Evolutionary conservation across 768 basidiomycete genomes (phyloP).

Genomic region (Termitomyces sp.): DNA sequence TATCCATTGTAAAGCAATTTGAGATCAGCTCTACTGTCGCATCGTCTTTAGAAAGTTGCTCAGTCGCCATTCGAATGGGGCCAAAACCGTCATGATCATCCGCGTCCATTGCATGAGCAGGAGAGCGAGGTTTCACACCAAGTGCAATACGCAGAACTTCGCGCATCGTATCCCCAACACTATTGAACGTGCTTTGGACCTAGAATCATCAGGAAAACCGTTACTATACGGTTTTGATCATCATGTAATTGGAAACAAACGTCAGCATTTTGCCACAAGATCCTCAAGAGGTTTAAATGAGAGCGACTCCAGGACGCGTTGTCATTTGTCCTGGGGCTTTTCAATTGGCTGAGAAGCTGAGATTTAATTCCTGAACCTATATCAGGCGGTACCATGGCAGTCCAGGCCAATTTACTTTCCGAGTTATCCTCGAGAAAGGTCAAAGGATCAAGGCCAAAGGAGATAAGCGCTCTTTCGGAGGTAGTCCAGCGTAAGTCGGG

Average conservation of each 20-base stretch:
- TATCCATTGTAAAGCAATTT: conserved; percentile 37
- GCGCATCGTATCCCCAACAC: conserved; percentile 30
- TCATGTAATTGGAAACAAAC: conserved; percentile 37
- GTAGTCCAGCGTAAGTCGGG: conserved; percentile 49
- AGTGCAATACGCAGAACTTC: conserved; percentile 38
- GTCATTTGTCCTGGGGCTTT: conserved; percentile 10
- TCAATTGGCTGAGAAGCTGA: conserved; percentile 41
- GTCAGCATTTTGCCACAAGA: conserved; percentile 67
- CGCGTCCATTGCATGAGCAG: conserved; percentile 25
- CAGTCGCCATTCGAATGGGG: conserved; percentile 41
- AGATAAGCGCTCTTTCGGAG: conserved; percentile 61
- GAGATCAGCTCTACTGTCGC: conserved; percentile 24
- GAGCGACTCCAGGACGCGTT: conserved; percentile 14
- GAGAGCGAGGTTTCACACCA: conserved; percentile 21
- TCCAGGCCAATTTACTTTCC: conserved; percentile 28
- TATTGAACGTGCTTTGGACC: conserved; percentile 49
- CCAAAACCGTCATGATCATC: conserved; percentile 59
- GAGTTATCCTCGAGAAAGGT: conserved; percentile 35
- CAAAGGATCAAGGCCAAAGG: conserved; percentile 66
- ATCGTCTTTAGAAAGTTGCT: conserved; percentile 24
- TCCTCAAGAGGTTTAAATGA: conserved; percentile 45
- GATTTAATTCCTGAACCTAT: conserved; percentile 60
- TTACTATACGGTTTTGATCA: background rate
- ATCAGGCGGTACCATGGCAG: conserved; percentile 46
- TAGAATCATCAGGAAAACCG: conserved; percentile 20